Percentiles rank a stretch among this genome's conserved stretches.
These are phyloP conservation scores for Carallia pectinifolia DNA, from an alignment of 345 rosid species.

Conservation along the genomic window DNA sequence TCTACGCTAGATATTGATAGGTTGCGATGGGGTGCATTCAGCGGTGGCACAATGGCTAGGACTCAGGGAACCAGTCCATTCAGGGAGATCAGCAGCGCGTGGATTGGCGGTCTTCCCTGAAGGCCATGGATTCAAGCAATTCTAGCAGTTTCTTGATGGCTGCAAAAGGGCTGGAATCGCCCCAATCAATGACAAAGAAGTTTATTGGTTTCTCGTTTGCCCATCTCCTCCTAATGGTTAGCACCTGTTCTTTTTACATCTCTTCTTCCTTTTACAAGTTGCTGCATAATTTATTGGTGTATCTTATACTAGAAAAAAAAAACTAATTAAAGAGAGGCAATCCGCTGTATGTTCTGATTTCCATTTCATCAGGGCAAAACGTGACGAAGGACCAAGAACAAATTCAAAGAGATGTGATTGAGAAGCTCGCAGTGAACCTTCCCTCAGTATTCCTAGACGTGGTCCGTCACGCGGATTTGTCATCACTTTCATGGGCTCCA, in stretches of 20 bases:
- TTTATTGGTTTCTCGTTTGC: slow-evolving; percentile 25
- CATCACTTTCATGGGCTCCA: slow-evolving; percentile 33
- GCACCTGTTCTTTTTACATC: background rate
- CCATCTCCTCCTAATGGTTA: slow-evolving; percentile 20
- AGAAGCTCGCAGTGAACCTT: slow-evolving; percentile 22
- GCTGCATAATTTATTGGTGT: background rate
- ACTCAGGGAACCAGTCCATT: slow-evolving; percentile 22
- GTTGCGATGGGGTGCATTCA: slow-evolving; percentile 43
- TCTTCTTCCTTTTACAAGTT: background rate
- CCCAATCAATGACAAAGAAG: slow-evolving; percentile 31
- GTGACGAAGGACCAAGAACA: slow-evolving; percentile 16
- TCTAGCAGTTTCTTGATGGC: slow-evolving; percentile 26
- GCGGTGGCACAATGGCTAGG: slow-evolving; percentile 35
- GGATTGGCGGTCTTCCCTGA: slow-evolving; percentile 34
- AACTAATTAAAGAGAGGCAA: background rate
- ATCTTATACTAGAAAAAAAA: background rate
- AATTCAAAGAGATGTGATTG: slow-evolving; percentile 22
- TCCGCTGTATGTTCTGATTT: background rate
- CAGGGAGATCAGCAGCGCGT: slow-evolving; percentile 31
- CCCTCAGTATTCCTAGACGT: slow-evolving; percentile 25
- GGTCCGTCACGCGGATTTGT: slow-evolving; percentile 23
- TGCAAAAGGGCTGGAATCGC: slow-evolving; percentile 34
- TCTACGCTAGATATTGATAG: slow-evolving; percentile 27
- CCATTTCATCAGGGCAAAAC: slow-evolving; percentile 14
- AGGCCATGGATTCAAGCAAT: slow-evolving; percentile 32